Conservation (phyloP, 257 asterid species). For the Euphrasia confusa region DNA sequence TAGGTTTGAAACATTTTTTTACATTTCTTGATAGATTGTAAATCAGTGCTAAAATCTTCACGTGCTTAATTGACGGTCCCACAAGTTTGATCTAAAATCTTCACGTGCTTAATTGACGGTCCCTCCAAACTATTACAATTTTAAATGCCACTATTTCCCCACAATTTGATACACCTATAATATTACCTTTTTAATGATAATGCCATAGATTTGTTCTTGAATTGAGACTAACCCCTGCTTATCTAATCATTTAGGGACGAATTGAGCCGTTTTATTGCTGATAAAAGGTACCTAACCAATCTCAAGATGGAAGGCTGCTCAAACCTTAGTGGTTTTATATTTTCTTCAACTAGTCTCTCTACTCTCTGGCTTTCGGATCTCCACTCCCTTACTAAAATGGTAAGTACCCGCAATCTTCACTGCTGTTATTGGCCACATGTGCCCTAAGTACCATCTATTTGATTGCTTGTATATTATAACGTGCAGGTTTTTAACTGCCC, state of each 20-base stretch:
- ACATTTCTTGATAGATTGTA: background rate
- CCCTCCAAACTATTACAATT: no score
- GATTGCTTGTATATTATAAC: conserved; percentile 6
- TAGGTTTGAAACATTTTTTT: background rate
- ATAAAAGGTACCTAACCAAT: conserved; percentile 66
- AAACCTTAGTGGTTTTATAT: conserved; percentile 63
- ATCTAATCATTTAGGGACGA: conserved; percentile 65
- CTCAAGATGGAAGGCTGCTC: conserved; percentile 96
- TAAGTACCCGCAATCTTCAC: conserved; percentile 25
- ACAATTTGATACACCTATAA: background rate
- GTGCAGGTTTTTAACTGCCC: conserved; percentile 81
- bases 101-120: no score
- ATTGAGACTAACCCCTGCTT: conserved; percentile 1
- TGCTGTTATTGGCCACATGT: background rate
- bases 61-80: background rate
- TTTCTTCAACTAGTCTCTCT: conserved; percentile 66
- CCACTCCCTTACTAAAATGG: conserved; percentile 76
- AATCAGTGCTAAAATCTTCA: background rate
- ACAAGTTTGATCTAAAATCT: no score
- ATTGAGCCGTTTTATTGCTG: conserved; percentile 74
- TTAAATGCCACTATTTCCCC: no score
- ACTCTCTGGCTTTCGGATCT: conserved; percentile 88
- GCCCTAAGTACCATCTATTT: background rate
- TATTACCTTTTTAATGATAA: background rate
- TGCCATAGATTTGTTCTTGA: background rate